Conservation (phyloP, 352 stramenopile genomes). For the Pythium vanterpoolii region DNA sequence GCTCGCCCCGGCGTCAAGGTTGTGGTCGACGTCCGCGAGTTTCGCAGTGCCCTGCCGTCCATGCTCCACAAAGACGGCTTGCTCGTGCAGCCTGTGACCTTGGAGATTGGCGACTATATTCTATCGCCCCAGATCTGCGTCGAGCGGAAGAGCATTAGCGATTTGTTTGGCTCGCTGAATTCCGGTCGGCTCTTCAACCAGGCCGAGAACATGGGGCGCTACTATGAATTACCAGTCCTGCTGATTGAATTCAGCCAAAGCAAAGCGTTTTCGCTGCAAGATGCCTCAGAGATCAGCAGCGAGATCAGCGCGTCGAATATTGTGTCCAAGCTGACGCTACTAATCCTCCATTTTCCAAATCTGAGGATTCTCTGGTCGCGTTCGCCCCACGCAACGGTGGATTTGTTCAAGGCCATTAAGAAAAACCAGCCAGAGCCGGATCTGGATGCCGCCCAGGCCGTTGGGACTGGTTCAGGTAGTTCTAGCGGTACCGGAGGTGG, state of each 20-base stretch:
- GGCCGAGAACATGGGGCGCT: constrained; percentile 77
- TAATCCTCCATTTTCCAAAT: constrained; percentile 93
- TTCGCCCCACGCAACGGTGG: constrained; percentile 88
- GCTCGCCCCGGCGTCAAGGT: constrained; percentile 53
- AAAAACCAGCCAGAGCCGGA: constrained; percentile 83
- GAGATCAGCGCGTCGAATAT: constrained; percentile 93
- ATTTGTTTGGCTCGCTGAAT: constrained; percentile 96
- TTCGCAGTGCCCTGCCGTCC: constrained; percentile 93
- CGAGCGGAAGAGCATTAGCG: constrained; percentile 94
- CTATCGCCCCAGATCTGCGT: constrained; percentile 97
- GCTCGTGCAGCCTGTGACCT: constrained; percentile 91
- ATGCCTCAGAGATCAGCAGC: constrained; percentile 85
- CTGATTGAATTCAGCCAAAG: constrained; percentile 95
- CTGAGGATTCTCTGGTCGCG: constrained; percentile 95
- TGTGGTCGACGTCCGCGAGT: constrained; percentile 97
- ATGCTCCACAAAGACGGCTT: constrained; percentile 96
- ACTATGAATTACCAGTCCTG: constrained; percentile 90
- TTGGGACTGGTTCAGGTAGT: too few species aligned
- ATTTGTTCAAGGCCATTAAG: constrained; percentile 83
- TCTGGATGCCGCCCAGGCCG: constrained; percentile 59
- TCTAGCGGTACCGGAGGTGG: constrained; percentile 27
- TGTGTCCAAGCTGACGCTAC: constrained; percentile 93
- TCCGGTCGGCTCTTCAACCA: constrained; percentile 96
- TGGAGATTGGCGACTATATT: constrained; percentile 98
- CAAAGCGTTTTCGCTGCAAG: constrained; percentile 85